A percentile compares a stretch with the other conserved stretches of the same genome.
Conservation (phyloP, 83 land plant genomes). For the Isoetes engelmannii region DNA sequence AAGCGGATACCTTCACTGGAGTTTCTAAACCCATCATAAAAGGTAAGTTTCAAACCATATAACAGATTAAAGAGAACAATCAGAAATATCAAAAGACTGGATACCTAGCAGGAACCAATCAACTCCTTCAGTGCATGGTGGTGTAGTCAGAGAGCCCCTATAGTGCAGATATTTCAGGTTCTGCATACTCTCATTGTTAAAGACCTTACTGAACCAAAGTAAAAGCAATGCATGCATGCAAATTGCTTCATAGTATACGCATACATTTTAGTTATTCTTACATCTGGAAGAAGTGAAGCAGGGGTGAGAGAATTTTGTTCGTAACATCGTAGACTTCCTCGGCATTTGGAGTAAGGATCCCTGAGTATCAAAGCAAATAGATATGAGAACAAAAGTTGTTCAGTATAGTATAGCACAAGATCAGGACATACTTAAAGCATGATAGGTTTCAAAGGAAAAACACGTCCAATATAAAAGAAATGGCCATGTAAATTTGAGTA, state of each 20-base stretch:
- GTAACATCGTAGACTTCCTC: neutral
- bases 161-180: slow-evolving; percentile 15
- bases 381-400: too few species aligned
- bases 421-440: too few species aligned
- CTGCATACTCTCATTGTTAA: neutral
- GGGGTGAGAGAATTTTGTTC: slow-evolving; percentile 14
- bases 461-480: too few species aligned
- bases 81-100: neutral
- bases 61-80: neutral
- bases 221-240: neutral
- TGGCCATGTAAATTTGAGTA: too few species aligned
- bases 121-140: slow-evolving; percentile 27
- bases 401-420: too few species aligned
- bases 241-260: neutral
- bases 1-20: slow-evolving; percentile 18
- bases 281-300: slow-evolving; percentile 13
- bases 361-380: too few species aligned
- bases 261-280: neutral
- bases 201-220: neutral
- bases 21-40: slow-evolving; percentile 9
- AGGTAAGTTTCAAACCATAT: neutral
- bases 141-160: slow-evolving; percentile 24
- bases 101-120: slow-evolving; percentile 27
- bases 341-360: too few species aligned
- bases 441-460: too few species aligned